Conservation (phyloP, 192 early-diverging fungal species). For the Backusella tuberculispora region DNA sequence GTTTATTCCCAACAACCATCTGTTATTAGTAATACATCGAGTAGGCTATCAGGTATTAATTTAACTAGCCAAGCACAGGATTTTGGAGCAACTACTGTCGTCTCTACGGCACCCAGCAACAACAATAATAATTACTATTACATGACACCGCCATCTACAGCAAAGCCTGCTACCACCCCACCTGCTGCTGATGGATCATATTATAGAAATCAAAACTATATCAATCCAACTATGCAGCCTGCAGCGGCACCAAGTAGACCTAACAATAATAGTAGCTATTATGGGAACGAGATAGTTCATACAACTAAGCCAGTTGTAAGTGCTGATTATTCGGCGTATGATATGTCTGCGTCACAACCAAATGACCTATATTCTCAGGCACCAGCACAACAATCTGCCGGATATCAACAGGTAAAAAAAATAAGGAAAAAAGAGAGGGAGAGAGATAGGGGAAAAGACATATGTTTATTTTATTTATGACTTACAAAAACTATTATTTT, state of each 20-base stretch:
- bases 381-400: background rate
- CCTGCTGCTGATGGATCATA: slow-evolving; percentile 1
- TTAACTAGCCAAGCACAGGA: background rate
- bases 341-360: slow-evolving; percentile 8
- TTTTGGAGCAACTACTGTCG: background rate
- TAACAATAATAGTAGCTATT: background rate
- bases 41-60: background rate
- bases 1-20: slow-evolving; percentile 3
- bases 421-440: background rate
- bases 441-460: background rate
- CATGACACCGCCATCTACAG: background rate
- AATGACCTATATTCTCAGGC: slow-evolving; percentile 5
- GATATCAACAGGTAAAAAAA: background rate
- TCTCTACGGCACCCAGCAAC: background rate
- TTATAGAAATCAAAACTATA: slow-evolving; percentile 8
- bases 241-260: background rate
- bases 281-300: background rate
- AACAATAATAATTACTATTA: background rate
- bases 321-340: slow-evolving; percentile 9
- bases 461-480: too few relatives aligned
- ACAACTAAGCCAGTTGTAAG: background rate
- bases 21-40: background rate
- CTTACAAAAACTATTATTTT: too few relatives aligned
- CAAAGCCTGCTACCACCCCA: background rate
- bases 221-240: background rate